Evolutionary conservation across 108 stramenopile genomes (phyloP).

Genomic region (Fistulifera pelliculosa): DNA sequence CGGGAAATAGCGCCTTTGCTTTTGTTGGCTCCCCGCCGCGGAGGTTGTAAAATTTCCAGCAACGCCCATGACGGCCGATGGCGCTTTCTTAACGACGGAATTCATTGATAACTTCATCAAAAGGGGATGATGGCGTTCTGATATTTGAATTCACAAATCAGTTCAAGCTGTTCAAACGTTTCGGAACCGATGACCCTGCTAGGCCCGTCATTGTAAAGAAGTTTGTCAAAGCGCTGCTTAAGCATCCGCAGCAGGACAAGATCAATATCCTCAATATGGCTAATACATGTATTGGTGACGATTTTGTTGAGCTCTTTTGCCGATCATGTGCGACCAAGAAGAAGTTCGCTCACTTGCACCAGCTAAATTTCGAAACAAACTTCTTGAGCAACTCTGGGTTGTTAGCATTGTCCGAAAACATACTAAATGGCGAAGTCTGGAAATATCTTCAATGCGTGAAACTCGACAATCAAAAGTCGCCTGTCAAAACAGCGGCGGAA

Average conservation of each 20-base stretch:
- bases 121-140: constrained; percentile 12
- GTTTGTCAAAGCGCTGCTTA: constrained; percentile 28
- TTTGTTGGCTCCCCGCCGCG: constrained; percentile 10
- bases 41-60: constrained; percentile 6
- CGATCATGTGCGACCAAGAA: constrained; percentile 16
- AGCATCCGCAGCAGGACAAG: constrained; percentile 25
- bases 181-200: constrained; percentile 23
- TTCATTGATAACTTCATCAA: constrained; percentile 29
- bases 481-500: constrained; percentile 27
- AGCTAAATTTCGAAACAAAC: constrained; percentile 37
- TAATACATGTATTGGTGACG: constrained; percentile 25
- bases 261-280: constrained; percentile 37
- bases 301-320: constrained; percentile 18
- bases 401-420: constrained; percentile 22
- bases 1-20: no score
- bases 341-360: constrained; percentile 8
- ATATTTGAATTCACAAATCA: constrained; percentile 32
- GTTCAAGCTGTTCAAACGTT: constrained; percentile 35
- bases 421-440: constrained; percentile 12
- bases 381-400: constrained; percentile 25
- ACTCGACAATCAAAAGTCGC: constrained; percentile 33
- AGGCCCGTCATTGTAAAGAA: constrained; percentile 27
- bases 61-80: constrained; percentile 20
- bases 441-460: constrained; percentile 32
- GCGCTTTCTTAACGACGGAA: constrained; percentile 27